Conservation (phyloP, 768 basidiomycete species). For the Galerina marginata region DNA sequence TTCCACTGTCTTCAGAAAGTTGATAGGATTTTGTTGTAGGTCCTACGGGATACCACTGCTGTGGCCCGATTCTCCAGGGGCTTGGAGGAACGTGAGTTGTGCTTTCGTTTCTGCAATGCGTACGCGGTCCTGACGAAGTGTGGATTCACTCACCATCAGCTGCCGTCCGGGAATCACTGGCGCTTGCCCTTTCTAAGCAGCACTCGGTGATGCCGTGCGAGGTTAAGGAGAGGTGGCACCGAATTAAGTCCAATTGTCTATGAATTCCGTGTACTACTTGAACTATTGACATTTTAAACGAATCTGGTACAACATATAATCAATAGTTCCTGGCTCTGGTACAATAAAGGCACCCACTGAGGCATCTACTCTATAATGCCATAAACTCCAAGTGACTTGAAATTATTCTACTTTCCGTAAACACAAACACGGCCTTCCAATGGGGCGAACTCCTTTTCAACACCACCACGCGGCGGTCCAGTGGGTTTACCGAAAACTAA, state of each 20-base stretch:
- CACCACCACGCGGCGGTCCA: slow-evolving; percentile 7
- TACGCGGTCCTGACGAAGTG: not conserved
- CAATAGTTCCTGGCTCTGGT: no score
- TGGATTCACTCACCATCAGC: not conserved
- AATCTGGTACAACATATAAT: no score
- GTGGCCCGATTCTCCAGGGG: slow-evolving; percentile 18
- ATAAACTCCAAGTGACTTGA: not conserved
- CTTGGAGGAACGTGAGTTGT: slow-evolving; percentile 23
- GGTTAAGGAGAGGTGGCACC: not conserved
- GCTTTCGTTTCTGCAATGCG: not conserved
- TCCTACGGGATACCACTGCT: slow-evolving; percentile 21
- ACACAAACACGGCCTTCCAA: not conserved
- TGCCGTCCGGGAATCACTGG: slow-evolving; percentile 16
- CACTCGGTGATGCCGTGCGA: not conserved
- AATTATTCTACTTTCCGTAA: not conserved
- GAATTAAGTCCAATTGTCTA: no score
- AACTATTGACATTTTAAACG: no score
- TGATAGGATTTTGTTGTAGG: not conserved
- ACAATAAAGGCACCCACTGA: no score
- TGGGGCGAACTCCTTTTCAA: slow-evolving; percentile 1
- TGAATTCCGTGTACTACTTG: no score
- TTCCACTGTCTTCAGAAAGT: not conserved
- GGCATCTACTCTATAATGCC: no score
- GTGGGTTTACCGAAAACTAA: slow-evolving; percentile 6
- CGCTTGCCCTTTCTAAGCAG: slow-evolving; percentile 13